Evolutionary conservation across 805 yeast species (phyloP).

Genomic region (Kluyveromyces siamensis): DNA sequence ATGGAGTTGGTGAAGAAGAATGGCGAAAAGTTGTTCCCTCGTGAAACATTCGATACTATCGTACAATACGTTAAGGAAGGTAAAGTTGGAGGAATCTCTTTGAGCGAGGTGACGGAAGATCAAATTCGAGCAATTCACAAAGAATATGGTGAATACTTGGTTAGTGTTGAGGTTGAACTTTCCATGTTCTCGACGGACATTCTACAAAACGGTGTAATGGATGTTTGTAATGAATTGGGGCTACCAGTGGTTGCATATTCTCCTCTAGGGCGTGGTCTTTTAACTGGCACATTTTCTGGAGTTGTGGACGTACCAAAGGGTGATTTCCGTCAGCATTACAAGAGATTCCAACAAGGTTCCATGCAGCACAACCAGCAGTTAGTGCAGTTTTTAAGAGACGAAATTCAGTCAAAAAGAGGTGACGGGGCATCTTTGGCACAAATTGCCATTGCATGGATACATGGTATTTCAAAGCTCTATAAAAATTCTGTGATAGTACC

Average conservation of each 20-base stretch:
- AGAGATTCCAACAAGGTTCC: constrained; percentile 52
- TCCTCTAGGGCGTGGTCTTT: constrained; percentile 72
- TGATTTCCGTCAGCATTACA: constrained; percentile 44
- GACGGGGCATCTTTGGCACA: constrained; percentile 50
- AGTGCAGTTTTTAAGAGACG: constrained; percentile 39
- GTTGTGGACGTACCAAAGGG: constrained; percentile 42
- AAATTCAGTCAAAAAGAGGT: constrained; percentile 41
- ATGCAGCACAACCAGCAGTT: constrained; percentile 42
- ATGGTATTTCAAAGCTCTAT: constrained; percentile 33
- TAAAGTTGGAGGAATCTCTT: constrained; percentile 57
- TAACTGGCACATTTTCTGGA: constrained; percentile 52
- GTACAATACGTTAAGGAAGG: constrained; percentile 55
- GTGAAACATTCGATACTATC: constrained; percentile 49
- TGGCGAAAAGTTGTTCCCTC: constrained; percentile 27
- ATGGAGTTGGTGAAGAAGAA: constrained; percentile 17
- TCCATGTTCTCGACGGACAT: constrained; percentile 63
- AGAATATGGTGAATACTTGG: constrained; percentile 42
- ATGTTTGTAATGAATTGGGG: constrained; percentile 43
- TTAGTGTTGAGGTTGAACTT: constrained; percentile 70
- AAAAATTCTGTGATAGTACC: constrained; percentile 51
- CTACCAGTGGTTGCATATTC: constrained; percentile 74
- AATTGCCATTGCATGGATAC: constrained; percentile 59
- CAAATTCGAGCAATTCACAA: constrained; percentile 52
- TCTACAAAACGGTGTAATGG: constrained; percentile 52
- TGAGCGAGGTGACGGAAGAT: constrained; percentile 61